phyloP scores from a whole-genome alignment of 768 basidiomycete genomes.

The Sarcodon aspratus region DNA sequence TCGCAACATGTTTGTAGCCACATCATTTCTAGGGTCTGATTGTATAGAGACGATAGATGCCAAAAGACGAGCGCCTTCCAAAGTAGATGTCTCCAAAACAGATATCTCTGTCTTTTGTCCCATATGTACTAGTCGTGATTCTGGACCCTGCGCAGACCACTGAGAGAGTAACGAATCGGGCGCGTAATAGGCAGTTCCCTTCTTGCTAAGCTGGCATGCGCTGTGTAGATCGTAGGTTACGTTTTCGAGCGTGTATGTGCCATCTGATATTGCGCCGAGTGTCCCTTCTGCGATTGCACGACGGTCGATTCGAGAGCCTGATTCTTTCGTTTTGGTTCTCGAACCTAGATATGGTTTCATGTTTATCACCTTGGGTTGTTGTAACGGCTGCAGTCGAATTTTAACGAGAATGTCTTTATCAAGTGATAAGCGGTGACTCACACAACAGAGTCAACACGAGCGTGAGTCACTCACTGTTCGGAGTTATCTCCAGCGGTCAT shows the following conservation, averaged over 20 bases:
- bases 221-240: conserved; percentile 18
- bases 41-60: conserved; percentile 10
- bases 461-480: too few relatives aligned
- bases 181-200: conserved; percentile 40
- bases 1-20: not conserved
- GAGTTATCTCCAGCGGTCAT: too few relatives aligned
- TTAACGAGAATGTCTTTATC: too few relatives aligned
- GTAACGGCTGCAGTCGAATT: too few relatives aligned
- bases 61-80: conserved; percentile 43
- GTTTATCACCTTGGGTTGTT: too few relatives aligned
- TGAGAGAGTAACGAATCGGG: conserved; percentile 34
- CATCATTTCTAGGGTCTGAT: not conserved
- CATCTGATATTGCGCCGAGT: conserved; percentile 33
- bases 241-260: conserved; percentile 24
- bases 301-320: conserved; percentile 1
- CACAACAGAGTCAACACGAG: too few relatives aligned
- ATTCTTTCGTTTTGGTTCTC: not conserved
- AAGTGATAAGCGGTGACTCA: too few relatives aligned
- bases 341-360: not conserved
- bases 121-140: not conserved
- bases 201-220: conserved; percentile 14
- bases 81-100: conserved; percentile 50
- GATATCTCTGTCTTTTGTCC: conserved; percentile 23
- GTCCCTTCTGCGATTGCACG: conserved; percentile 38
- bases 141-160: conserved; percentile 25